Percentiles rank a stretch among this genome's conserved stretches.
Evolutionary conservation across 257 asterid genomes (phyloP).

Genomic region (Rauvolfia tetraphylla): DNA sequence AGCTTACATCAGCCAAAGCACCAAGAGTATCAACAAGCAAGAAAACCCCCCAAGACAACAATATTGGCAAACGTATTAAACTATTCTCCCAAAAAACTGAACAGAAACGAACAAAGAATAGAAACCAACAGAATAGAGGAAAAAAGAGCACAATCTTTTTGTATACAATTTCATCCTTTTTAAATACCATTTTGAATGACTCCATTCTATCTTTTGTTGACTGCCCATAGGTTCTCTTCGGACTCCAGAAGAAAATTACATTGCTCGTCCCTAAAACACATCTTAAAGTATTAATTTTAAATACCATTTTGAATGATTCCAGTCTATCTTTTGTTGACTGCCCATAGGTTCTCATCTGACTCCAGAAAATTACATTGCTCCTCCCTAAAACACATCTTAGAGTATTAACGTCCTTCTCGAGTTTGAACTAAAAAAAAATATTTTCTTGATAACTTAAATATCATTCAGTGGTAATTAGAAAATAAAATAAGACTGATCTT

Average conservation of each 20-base stretch:
- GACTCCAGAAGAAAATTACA: not conserved
- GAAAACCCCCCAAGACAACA: too few species aligned
- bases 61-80: too few species aligned
- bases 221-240: not conserved
- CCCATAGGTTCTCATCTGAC: not conserved
- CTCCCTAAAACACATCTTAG: not conserved
- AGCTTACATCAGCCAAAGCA: not conserved
- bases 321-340: not conserved
- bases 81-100: not conserved
- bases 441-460: not conserved
- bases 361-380: too few species aligned
- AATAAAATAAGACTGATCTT: too few species aligned
- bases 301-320: too few species aligned
- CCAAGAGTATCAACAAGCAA: too few species aligned
- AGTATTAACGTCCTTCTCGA: not conserved
- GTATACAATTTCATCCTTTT: not conserved
- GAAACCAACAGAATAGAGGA: not conserved
- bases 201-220: not conserved
- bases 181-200: too few species aligned
- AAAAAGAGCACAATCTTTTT: not conserved
- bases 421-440: not conserved
- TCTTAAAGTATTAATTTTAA: not conserved
- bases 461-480: not conserved
- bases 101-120: not conserved
- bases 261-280: not conserved